Conservation (phyloP, 306 rosid genomes). For the Echinosophora koreensis region DNA sequence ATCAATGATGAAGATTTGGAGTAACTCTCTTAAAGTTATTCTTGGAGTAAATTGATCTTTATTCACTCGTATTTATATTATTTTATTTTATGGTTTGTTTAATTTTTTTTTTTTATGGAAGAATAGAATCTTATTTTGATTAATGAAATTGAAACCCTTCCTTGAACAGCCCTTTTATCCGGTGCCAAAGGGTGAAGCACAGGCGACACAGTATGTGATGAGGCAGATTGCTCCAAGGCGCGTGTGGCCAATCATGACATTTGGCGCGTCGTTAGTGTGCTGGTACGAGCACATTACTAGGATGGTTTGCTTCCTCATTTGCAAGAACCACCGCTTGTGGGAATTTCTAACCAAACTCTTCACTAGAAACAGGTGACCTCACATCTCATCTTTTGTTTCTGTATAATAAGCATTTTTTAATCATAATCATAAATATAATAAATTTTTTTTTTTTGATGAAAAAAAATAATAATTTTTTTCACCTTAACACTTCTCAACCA, state of each 20-base stretch:
- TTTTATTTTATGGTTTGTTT: no score
- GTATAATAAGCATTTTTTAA: no score
- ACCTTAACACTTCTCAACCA: background rate
- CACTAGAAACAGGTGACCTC: slow-evolving; percentile 83
- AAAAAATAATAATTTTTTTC: no score
- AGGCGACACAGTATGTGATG: slow-evolving; percentile 81
- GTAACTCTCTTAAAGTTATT: no score
- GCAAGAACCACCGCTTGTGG: slow-evolving; percentile 90
- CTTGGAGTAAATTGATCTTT: no score
- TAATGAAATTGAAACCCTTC: no score
- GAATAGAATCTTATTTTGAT: no score
- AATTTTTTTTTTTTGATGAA: no score
- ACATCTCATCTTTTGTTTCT: background rate
- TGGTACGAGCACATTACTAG: slow-evolving; percentile 95
- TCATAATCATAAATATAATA: no score
- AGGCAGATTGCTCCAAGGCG: slow-evolving; percentile 86
- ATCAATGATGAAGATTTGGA: no score
- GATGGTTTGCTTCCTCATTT: slow-evolving; percentile 78
- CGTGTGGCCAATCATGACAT: slow-evolving; percentile 82
- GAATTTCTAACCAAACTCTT: slow-evolving; percentile 80
- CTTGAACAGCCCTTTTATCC: slow-evolving; percentile 45
- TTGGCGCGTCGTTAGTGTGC: slow-evolving; percentile 87
- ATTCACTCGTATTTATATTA: no score
- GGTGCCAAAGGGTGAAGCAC: slow-evolving; percentile 70
- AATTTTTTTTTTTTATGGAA: no score